Evolutionary conservation across 1,284 basidiomycete species (phyloP).

Genomic region (Ustilago trichophora): DNA sequence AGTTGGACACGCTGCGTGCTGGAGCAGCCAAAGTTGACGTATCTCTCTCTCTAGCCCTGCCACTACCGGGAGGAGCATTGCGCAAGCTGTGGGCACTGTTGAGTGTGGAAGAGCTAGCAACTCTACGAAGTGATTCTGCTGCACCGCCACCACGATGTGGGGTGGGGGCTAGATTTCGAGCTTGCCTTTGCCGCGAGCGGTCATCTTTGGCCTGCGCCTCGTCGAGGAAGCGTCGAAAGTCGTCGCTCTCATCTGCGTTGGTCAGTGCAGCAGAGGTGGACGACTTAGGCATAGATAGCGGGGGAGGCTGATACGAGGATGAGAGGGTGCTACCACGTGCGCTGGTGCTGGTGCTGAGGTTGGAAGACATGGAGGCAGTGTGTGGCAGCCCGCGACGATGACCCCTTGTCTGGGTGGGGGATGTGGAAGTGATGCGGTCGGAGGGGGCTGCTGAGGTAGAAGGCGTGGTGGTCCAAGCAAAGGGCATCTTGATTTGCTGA

Average conservation of each 20-base stretch:
- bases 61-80: too few species aligned
- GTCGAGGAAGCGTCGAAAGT: conserved; percentile 29
- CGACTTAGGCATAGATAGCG: conserved; percentile 14
- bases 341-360: conserved; percentile 19
- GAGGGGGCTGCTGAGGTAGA: conserved; percentile 25
- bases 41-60: neutral
- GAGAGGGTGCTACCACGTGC: conserved; percentile 20
- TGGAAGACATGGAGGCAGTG: conserved; percentile 25
- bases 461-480: conserved; percentile 16
- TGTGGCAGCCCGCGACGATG: conserved; percentile 23
- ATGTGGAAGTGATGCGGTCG: conserved; percentile 28
- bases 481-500: conserved; percentile 18
- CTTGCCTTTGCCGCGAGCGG: conserved; percentile 1
- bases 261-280: conserved; percentile 25
- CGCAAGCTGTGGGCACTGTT: conserved; percentile 14
- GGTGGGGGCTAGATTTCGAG: neutral
- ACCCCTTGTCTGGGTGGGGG: conserved; percentile 11
- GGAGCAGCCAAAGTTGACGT: conserved; percentile 11
- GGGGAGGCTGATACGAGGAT: neutral
- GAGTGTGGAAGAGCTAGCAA: conserved; percentile 31
- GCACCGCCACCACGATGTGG: conserved; percentile 4
- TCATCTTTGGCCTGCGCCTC: conserved; percentile 24
- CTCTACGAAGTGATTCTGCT: conserved; percentile 30
- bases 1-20: conserved; percentile 16
- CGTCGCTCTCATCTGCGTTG: conserved; percentile 30